phyloP scores from a whole-genome alignment of 306 rosid genomes.

The Castanea mollissima region DNA sequence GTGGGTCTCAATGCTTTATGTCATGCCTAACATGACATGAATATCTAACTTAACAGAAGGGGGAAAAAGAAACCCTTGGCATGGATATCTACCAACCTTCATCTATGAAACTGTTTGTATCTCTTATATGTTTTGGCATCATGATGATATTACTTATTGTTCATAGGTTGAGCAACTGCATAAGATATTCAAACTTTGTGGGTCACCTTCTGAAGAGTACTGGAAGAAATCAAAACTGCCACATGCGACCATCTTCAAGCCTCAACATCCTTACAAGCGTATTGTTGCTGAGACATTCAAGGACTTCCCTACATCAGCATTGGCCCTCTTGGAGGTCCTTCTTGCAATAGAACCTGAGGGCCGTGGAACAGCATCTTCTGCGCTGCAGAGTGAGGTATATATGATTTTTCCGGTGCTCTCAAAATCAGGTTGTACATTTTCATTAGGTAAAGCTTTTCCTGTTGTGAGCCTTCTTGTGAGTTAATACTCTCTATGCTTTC shows the following conservation, averaged over 20 bases:
- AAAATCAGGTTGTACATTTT: not conserved
- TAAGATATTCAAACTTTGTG: constrained; percentile 89
- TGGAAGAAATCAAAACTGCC: constrained; percentile 84
- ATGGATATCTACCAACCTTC: not conserved
- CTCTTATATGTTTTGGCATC: constrained; percentile 18
- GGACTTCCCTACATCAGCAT: constrained; percentile 57
- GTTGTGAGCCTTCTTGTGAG: not conserved
- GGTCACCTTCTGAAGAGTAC: constrained; percentile 86
- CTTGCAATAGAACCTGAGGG: constrained; percentile 73
- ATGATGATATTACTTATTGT: constrained; percentile 14
- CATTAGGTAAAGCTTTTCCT: not conserved
- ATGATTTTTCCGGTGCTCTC: constrained; percentile 4
- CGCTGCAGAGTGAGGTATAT: constrained; percentile 76
- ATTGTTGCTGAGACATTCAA: constrained; percentile 63
- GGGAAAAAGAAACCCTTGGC: too few species aligned
- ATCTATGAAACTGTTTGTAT: not conserved
- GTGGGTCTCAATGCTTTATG: not conserved
- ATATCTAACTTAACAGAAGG: not conserved
- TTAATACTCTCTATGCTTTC: not conserved
- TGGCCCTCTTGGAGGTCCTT: constrained; percentile 66
- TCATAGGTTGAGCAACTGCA: constrained; percentile 90
- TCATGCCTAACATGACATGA: not conserved
- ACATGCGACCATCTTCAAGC: constrained; percentile 78
- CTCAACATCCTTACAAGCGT: constrained; percentile 74
- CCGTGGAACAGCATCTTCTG: constrained; percentile 72